Evolutionary conservation across 1,284 basidiomycete species (phyloP).

Genomic region (Pseudozyma flocculosa): DNA sequence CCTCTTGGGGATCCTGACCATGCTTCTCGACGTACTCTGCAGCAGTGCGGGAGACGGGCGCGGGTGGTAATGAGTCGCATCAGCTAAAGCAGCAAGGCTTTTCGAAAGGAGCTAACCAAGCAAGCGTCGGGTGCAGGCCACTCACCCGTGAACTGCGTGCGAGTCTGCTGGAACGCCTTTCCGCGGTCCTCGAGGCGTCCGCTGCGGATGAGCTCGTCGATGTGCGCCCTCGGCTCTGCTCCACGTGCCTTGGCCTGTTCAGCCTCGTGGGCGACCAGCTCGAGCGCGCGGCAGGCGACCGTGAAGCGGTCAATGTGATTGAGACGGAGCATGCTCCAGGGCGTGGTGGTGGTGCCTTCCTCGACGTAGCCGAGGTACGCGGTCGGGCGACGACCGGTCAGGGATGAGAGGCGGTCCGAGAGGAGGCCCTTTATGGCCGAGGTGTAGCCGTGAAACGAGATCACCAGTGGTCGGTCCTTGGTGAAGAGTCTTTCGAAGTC

Average conservation of each 20-base stretch:
- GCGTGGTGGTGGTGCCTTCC: constrained; percentile 62
- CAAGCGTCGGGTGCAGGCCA: too few species aligned
- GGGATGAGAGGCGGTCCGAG: constrained; percentile 23
- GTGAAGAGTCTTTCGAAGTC: constrained; percentile 62
- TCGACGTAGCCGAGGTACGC: constrained; percentile 59
- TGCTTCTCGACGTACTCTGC: constrained; percentile 59
- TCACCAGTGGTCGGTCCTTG: constrained; percentile 63
- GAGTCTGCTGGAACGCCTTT: constrained; percentile 59
- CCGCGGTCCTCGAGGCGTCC: constrained; percentile 56
- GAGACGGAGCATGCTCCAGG: constrained; percentile 61
- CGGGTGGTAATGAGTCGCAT: too few species aligned
- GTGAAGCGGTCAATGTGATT: constrained; percentile 61
- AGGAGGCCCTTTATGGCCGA: constrained; percentile 28
- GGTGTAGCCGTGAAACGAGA: constrained; percentile 70
- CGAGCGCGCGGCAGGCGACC: constrained; percentile 60
- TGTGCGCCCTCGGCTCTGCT: constrained; percentile 12
- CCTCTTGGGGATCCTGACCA: constrained; percentile 11
- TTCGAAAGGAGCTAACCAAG: too few species aligned
- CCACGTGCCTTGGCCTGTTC: constrained; percentile 22
- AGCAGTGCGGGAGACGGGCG: too few species aligned
- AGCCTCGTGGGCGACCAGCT: constrained; percentile 18
- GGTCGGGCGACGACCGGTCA: constrained; percentile 7
- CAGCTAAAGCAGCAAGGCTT: too few species aligned
- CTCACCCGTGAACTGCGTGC: constrained; percentile 57
- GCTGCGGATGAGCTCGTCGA: constrained; percentile 44